Evolutionary conservation across 2,329 filamentous ascomycete genomes (phyloP).

Genomic region (Neocucurbitaria cava): DNA sequence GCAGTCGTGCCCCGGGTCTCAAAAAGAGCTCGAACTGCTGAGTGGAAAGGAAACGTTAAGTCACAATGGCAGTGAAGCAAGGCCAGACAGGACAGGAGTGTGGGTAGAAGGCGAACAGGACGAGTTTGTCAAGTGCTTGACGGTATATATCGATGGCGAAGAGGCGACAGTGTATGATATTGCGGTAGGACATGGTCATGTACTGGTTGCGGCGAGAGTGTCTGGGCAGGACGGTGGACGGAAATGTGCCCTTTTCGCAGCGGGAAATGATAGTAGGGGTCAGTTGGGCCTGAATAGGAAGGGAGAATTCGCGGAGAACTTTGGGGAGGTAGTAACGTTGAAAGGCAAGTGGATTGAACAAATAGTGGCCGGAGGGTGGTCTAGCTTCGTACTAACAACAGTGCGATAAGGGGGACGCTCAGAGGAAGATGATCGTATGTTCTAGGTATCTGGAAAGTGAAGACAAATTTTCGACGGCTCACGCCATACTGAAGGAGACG

Average conservation of each 20-base stretch:
- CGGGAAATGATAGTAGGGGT: constrained; percentile 30
- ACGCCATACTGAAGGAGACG: not conserved
- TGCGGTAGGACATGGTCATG: constrained; percentile 36
- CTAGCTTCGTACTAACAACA: constrained; percentile 26
- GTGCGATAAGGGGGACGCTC: not conserved
- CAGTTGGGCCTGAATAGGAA: constrained; percentile 29
- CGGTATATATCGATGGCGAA: constrained; percentile 27
- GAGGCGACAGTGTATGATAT: constrained; percentile 30
- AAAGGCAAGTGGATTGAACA: constrained; percentile 25
- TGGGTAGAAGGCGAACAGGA: constrained; percentile 25
- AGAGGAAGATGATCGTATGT: not conserved
- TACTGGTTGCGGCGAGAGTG: constrained; percentile 35
- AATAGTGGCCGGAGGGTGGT: constrained; percentile 34
- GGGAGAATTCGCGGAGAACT: constrained; percentile 21
- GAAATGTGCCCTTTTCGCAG: constrained; percentile 28
- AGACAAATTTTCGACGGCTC: not conserved
- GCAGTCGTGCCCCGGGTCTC: constrained; percentile 31
- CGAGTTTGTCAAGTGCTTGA: constrained; percentile 35
- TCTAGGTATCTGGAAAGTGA: not conserved
- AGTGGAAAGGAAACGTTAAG: not conserved
- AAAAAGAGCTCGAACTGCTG: constrained; percentile 26
- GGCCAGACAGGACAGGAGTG: constrained; percentile 1
- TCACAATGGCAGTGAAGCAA: not conserved
- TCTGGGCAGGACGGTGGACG: not conserved
- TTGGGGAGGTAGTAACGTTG: constrained; percentile 28